Evolutionary conservation across 2,329 filamentous ascomycete genomes (phyloP), one percentile per base, ranked within the genome.

Genomic region (Aspergillus aculeatinus): DNA sequence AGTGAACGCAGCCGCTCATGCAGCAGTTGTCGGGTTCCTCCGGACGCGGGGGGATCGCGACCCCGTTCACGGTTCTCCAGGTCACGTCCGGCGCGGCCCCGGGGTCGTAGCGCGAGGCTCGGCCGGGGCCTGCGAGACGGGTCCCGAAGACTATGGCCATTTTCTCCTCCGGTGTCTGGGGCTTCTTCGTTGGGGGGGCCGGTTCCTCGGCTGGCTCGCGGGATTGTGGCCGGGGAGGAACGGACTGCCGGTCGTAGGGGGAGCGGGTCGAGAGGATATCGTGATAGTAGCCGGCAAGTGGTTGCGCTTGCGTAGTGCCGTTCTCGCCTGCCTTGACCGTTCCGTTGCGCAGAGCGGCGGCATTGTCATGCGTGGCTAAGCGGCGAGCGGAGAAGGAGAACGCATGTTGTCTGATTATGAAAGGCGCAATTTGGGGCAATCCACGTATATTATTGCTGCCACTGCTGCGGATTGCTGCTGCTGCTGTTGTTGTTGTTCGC

Each of bases 1-100:
- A 99, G 75, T 98, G 93, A 52, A 96, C 94, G 74, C 95, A 99
- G 3, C 95, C 95, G 71, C 91, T 95, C 95, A 99, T 99, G 78
- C 95, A 99, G 83, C 95, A 99, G 73, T 99, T 97, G 70, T 98
- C 95, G 3, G 95, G 95, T 77, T 99, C 94, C 51, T 87, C 83
- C 1, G 95, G 95, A 51, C 85, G 85, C 0, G 92, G 93, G 2
- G 95, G 95, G 4, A 98, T 89, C 19, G 86, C 77, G 1, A 98
- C 84, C 3, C 93, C 94, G 1, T 90, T 92, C 58, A 97, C 81
- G 1, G 75, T 79, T 58, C 72, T 75, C 61, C 86, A 80, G 9
- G 80, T 85, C 53, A 87, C 87, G 62, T 84, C 81, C 14, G 82
- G 79, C 39, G 87, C 82, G 49, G 85, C 81, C 3, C 81, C 82